Base-by-base conservation (phyloP, 169 alveolate genomes). In the Babesia gibsoni region DNA sequence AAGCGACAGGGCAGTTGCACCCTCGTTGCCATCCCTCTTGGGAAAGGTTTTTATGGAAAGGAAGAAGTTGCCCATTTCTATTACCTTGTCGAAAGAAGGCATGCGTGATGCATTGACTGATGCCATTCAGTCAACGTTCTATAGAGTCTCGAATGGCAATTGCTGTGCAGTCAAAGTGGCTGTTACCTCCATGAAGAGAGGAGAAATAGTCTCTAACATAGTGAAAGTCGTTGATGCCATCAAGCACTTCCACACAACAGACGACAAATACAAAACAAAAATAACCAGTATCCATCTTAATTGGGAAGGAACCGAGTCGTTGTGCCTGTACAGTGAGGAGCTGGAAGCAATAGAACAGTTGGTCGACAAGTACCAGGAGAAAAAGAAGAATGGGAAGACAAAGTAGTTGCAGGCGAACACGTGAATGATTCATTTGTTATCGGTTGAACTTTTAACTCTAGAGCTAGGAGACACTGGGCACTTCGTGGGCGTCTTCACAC, bases 41-140 rank as follows among this genome's bases (percentile, higher is more conserved):
- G 89, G 89, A 41, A 67, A 78, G 32, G n/a, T 41, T 7, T 80
- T 80, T 30, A 77, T 77, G 25, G 82, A 77, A 30, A 77, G 67
- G 75, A 77, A 77, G 66, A 77, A 77, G 63, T 16, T 72, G 58
- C 84, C 84, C 33, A 63, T 74, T 16, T 29, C 75, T 12, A 32
- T 74, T 9, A 50, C 67, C 20, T 20, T 74, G 2, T 16, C 27
- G 23, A 25, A 61, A 12, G 67, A 36, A 8, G 57, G 64, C n/a
- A 35, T 50, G 66, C 54, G 32, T 6, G 54, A 74, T 14, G 37
- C 36, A 4, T 8, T 74, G 20, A 45, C 18, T 27, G 46, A 35
- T n/a, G 69, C 80, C 20, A 42, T 74, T 16, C 25, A 67, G 29
- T 59, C 84, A 14, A 74, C 84, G 4, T 74, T 58, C 57, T 74